Percentiles rank a stretch among this genome's conserved stretches.
phyloP scores from a whole-genome alignment of 306 rosid species.

The Trifolium repens region DNA sequence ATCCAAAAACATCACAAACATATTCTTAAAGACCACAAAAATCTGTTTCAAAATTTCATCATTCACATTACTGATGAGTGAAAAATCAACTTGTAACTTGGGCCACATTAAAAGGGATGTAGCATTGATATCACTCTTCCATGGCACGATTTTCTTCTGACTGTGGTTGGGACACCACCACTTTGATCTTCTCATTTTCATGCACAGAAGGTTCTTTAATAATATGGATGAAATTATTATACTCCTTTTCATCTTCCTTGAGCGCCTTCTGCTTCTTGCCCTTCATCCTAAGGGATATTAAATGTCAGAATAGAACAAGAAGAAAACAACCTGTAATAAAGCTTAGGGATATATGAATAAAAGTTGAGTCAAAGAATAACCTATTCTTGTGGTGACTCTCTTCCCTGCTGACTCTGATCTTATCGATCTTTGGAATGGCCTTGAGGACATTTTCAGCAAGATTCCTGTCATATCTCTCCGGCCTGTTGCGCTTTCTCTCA shows the following conservation, averaged over 20 bases:
- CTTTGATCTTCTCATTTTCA: slow-evolving; percentile 55
- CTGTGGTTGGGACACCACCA: slow-evolving; percentile 50
- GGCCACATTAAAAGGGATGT: background rate
- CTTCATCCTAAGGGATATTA: slow-evolving; percentile 51
- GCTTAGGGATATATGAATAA: background rate
- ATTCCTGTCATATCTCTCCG: slow-evolving; percentile 87
- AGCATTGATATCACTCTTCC: slow-evolving; percentile 65
- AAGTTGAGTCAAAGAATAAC: slow-evolving; percentile 46
- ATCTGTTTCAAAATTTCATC: slow-evolving; percentile 19
- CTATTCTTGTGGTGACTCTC: slow-evolving; percentile 55
- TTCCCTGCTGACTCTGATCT: slow-evolving; percentile 62
- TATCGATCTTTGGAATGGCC: slow-evolving; percentile 75
- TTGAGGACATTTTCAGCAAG: slow-evolving; percentile 52
- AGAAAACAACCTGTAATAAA: background rate
- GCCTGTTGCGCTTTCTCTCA: slow-evolving; percentile 92
- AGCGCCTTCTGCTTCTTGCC: slow-evolving; percentile 49
- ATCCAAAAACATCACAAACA: slow-evolving; percentile 2
- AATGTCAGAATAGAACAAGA: slow-evolving; percentile 22
- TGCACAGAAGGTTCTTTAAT: slow-evolving; percentile 61
- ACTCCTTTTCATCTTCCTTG: slow-evolving; percentile 53
- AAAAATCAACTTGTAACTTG: slow-evolving; percentile 8
- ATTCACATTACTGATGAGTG: background rate
- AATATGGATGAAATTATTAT: slow-evolving; percentile 57
- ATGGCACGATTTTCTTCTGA: slow-evolving; percentile 51
- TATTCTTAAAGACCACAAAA: slow-evolving; percentile 16